A percentile compares a stretch with the other conserved stretches of the same genome.
Evolutionary conservation across 257 asterid species (phyloP).

Genomic region (Capsicum pubescens): DNA sequence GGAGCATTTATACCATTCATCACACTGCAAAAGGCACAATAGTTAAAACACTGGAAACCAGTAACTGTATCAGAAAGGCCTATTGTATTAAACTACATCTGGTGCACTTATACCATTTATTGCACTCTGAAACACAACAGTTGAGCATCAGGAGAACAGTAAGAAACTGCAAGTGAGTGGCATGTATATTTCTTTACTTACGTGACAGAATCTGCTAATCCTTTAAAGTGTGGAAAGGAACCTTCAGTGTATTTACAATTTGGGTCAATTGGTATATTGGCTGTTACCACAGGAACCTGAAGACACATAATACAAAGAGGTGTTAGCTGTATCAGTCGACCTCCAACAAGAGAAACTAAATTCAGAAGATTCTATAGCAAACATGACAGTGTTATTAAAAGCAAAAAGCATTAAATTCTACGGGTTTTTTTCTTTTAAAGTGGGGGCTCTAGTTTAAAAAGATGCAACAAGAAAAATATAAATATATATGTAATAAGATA

Average conservation of each 20-base stretch:
- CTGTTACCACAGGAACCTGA: constrained; percentile 98
- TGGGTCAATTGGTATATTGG: constrained; percentile 84
- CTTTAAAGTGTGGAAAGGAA: constrained; percentile 90
- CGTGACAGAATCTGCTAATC: constrained; percentile 88
- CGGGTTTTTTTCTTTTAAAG: not conserved
- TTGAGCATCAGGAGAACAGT: not conserved
- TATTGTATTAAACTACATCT: constrained; percentile 13
- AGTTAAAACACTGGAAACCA: constrained; percentile 14
- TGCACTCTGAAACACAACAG: not conserved
- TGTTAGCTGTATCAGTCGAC: constrained; percentile 1
- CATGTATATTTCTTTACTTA: constrained; percentile 50
- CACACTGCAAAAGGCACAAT: constrained; percentile 57
- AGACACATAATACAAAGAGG: constrained; percentile 25
- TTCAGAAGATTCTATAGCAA: constrained; percentile 19
- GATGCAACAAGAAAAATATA: not conserved
- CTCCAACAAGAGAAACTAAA: constrained; percentile 5
- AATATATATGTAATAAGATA: not conserved
- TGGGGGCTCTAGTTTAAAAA: not conserved
- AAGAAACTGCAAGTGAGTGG: constrained; percentile 17
- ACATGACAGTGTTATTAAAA: not conserved
- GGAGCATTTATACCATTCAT: constrained; percentile 99
- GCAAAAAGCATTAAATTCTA: not conserved
- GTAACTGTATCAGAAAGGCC: constrained; percentile 1
- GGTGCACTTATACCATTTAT: not conserved
- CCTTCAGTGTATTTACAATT: constrained; percentile 85